Evolutionary conservation across 1,139 yeast genomes (phyloP), one percentile per base, ranked within the genome.

Genomic region (Candida sanyaensis): DNA sequence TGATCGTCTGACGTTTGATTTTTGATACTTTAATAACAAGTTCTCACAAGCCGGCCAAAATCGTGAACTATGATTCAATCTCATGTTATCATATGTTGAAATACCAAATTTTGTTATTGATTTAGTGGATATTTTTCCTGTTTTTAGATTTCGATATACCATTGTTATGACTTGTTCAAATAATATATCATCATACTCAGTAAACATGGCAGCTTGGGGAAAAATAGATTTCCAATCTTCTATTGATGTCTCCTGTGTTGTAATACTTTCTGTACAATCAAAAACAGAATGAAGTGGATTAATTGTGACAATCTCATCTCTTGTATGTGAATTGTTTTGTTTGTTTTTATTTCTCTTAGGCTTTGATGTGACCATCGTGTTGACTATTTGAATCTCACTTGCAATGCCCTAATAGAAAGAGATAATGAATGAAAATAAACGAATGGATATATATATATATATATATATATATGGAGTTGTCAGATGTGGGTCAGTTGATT

Each of bases 41-140:
- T 90, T 90, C 54, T 84, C 81, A 56, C 95, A 81, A 1, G 96
- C 95, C 1, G 88, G 90, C 69, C 79, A 88, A 62, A 84, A 92
- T 46, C 88, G 73, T 2, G 96, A 88, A 38, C 77, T 66, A 0
- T 75, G 64, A 49, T 79, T 81, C 33, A 89, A 65, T 5, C 89
- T 81, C 59, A 91, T 70, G 42, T 85, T 76, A 32, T 78, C 76
- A 57, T 81, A 83, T 13, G 81, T 75, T 5, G 86, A 74, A 30
- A 83, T 77, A 0, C 97, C 98, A 55, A 83, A 83, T 48, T 81
- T 78, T 37, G 93, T 84, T 27, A 92, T 62, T 13, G 90, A 69
- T 3, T 86, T 73, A 2, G 90, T 78, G 47, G 86, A 78, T 17
- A 86, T 71, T 50, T 75, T 76, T 12, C 68, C 66, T 0, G 81